Evolutionary conservation across 2,329 filamentous ascomycete species (phyloP).

Genomic region (Chalaropsis ovoidea): DNA sequence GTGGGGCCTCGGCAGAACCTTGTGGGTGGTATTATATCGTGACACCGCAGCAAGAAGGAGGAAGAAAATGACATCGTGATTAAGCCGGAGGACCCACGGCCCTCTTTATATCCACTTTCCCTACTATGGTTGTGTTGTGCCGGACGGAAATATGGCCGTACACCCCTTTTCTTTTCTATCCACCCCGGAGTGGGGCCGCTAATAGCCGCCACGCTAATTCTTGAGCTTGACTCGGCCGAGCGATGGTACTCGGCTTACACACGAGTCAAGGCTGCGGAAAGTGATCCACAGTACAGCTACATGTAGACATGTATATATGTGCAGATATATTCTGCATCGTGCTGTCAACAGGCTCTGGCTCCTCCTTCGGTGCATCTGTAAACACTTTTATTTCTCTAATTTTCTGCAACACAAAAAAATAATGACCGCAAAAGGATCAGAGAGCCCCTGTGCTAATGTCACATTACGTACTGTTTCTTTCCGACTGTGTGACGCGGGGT

Average conservation of each 20-base stretch:
- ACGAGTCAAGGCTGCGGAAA: background rate
- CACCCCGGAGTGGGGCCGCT: slow-evolving; percentile 4
- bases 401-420: background rate
- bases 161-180: background rate
- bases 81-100: no score
- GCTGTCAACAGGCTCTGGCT: no score
- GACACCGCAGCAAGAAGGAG: no score
- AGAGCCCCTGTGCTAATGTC: background rate
- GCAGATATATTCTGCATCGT: no score
- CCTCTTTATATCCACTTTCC: background rate
- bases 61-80: no score
- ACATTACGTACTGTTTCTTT: background rate
- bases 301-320: no score
- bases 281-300: no score
- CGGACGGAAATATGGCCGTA: slow-evolving; percentile 2
- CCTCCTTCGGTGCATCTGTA: no score
- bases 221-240: background rate
- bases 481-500: background rate
- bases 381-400: background rate
- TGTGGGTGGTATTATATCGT: no score
- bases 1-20: no score
- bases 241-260: background rate
- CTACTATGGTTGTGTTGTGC: background rate
- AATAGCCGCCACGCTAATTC: background rate
- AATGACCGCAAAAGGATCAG: background rate